These are phyloP conservation scores for Aquilaria yunnanensis DNA, from an alignment of 345 rosid species.

Conservation along the genomic window DNA sequence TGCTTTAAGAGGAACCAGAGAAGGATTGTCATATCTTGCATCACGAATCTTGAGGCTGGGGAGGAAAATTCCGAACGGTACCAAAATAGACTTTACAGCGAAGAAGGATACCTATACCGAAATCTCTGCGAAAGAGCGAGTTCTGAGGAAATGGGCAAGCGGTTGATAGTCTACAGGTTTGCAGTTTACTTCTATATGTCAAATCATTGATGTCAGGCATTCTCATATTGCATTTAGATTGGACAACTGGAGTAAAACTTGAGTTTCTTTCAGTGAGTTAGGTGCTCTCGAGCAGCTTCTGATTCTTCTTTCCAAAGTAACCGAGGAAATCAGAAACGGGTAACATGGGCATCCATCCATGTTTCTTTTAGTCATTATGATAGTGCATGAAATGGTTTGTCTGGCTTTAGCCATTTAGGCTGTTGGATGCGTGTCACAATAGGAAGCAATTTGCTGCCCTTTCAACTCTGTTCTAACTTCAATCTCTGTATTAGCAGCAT, in stretches of 20 bases:
- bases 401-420: too few relatives aligned
- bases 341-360: too few relatives aligned
- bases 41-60: constrained; percentile 42
- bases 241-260: background rate
- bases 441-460: too few relatives aligned
- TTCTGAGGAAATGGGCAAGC: constrained; percentile 79
- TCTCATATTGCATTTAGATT: constrained; percentile 2
- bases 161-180: constrained; percentile 28
- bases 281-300: too few relatives aligned
- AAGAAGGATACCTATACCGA: constrained; percentile 27
- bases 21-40: constrained; percentile 38
- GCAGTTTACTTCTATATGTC: constrained; percentile 1
- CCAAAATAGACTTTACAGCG: constrained; percentile 17
- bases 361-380: too few relatives aligned
- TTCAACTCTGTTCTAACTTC: too few relatives aligned
- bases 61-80: constrained; percentile 17
- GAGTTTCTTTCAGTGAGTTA: too few relatives aligned
- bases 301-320: too few relatives aligned
- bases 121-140: constrained; percentile 73
- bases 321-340: too few relatives aligned
- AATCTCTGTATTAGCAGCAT: too few relatives aligned
- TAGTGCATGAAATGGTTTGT: too few relatives aligned
- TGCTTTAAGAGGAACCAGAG: constrained; percentile 65
- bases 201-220: background rate
- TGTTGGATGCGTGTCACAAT: too few relatives aligned